Evolutionary conservation across 805 yeast genomes (phyloP), one percentile per base, ranked within the genome.

Genomic region (Tetrapisispora fleetii): DNA sequence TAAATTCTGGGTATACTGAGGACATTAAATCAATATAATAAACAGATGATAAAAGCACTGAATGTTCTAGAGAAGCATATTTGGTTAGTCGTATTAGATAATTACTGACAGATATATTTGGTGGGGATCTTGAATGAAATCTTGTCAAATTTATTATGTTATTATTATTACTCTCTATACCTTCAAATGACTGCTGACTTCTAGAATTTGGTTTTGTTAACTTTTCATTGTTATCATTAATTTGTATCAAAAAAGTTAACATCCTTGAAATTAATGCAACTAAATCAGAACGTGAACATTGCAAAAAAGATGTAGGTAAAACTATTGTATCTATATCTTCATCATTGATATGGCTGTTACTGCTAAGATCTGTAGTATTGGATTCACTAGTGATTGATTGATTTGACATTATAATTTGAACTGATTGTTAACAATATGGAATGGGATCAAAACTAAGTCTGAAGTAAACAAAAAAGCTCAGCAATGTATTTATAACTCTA

Each of bases 111-210:
- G 95, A 83, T 40, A 91, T 91, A 17, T 77, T 77, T 0, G 99
- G 98, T 3, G 97, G 95, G 0, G 91, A 81, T 52, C 97, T 75
- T 4, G 97, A 89, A 64, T 91, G 99, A 64, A 91, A 91, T 54
- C 98, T 71, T 1, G 99, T 91, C 46, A 93, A 73, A 40, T 59
- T 47, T 54, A 65, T 49, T 62, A 45, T 22, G n/a, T 17, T 36
- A 37, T 38, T 45, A 16, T 38, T 28, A 6, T 10, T 17, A 4
- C 6, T 30, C 32, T 45, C 32, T 11, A 32, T 30, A 41, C 9
- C 19, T 18, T 11, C 10, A 18, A 14, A 3, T 10, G 37, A 6
- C 14, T 18, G 37, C 17, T 18, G 37, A 18, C 2, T n/a, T 18
- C 21, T 22, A 24, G 28, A 6, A 70, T 22, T 58, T 57, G 28